Evolutionary conservation across 495 filamentous ascomycete genomes (phyloP), one percentile per base, ranked within the genome.

Genomic region (Penicillium waksmanii): DNA sequence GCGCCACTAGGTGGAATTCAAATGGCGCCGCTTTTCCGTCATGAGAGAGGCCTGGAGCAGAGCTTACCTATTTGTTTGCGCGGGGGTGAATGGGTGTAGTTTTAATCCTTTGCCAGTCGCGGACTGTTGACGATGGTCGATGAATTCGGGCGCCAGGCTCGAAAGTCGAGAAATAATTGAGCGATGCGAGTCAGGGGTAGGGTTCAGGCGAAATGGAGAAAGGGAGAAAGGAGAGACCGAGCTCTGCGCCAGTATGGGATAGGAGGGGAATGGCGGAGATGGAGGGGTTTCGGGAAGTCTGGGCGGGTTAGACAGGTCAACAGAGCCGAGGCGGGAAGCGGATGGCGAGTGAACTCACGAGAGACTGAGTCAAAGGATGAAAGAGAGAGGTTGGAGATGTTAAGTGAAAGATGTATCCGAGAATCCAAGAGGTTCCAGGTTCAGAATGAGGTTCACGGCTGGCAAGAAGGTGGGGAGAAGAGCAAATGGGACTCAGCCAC

Each of bases 61-160:
- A 57, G 53, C 63, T 66, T 63, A 63, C 42, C 60, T 59, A 60
- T 66, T 66, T 15, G 59, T 62, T 62, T 66, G 60, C 53, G 63
- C 36, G 36, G 15, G 36, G 4, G 36, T 38, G 53, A 43, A 21
- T 35, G 34, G 23, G 27, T 12, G 36, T n/a, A n/a, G 36, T n/a
- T 38, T 38, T 38, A 38, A 38, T 38, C 3, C 36, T 38, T 38
- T 5, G 36, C 12, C 12, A 38, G 12, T 38, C 36, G 11, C 12
- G 2, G 36, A 38, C 12, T 12, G 36, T 38, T 23, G 23, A 23
- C 23, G 12, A 13, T 10, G 36, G 4, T 38, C 9, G 36, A 38
- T 5, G 15, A 38, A 51, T 36, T 38, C 43, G 44, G 42, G 42
- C n/a, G 18, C 18, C 42, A 46, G 42, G 46, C 46, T 48, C 46